Conservation (phyloP, 805 yeast species). For the Barnettozyma pratensis region DNA sequence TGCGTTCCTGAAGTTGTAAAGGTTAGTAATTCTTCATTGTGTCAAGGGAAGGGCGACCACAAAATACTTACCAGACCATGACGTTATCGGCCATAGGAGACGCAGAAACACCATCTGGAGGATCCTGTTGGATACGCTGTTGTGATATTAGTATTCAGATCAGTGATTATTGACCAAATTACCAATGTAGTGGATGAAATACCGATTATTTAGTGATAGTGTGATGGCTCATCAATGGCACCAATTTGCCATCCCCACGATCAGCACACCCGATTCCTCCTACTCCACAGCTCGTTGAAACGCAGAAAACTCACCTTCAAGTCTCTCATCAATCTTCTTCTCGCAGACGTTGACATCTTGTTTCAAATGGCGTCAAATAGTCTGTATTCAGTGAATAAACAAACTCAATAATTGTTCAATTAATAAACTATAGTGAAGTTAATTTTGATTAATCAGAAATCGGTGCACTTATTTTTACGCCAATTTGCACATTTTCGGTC, state of each 20-base stretch:
- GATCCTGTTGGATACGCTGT: constrained; percentile 92
- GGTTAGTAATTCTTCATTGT: constrained; percentile 10
- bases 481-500: too few relatives aligned
- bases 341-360: constrained; percentile 94
- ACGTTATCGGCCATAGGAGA: constrained; percentile 96
- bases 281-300: too few relatives aligned
- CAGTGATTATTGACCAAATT: too few relatives aligned
- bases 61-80: constrained; percentile 60
- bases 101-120: constrained; percentile 97
- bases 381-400: too few relatives aligned
- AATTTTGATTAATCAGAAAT: too few relatives aligned
- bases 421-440: too few relatives aligned
- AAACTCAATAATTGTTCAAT: too few relatives aligned
- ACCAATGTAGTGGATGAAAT: too few relatives aligned
- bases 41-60: neutral
- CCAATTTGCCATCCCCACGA: neutral
- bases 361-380: neutral
- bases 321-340: constrained; percentile 98
- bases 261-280: too few relatives aligned
- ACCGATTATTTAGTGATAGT: neutral
- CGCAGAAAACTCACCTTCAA: constrained; percentile 58
- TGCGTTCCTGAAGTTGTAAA: constrained; percentile 53
- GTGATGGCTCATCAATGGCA: neutral
- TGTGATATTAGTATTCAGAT: neutral
- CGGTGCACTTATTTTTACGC: too few relatives aligned